Percentiles rank a stretch among this genome's conserved stretches.
These are phyloP conservation scores for Gossypium gossypioides DNA, from an alignment of 441 rosid genomes.

Conservation along the genomic window DNA sequence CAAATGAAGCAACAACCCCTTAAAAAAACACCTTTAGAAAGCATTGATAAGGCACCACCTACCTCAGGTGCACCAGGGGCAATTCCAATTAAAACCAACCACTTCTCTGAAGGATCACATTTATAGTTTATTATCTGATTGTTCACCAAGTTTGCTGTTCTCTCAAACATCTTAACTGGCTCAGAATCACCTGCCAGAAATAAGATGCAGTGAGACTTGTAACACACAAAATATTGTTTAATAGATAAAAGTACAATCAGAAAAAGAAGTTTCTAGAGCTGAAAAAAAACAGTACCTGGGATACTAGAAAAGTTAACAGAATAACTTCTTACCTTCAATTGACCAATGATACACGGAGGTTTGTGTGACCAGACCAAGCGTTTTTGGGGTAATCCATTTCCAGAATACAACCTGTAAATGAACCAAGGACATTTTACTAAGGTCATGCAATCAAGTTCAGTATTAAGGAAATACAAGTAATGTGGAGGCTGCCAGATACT, in stretches of 20 bases:
- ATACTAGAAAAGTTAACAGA: neutral
- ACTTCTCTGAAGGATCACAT: slow-evolving; percentile 91
- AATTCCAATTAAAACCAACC: slow-evolving; percentile 96
- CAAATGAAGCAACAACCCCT: neutral
- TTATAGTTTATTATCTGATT: slow-evolving; percentile 94
- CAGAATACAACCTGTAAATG: slow-evolving; percentile 74
- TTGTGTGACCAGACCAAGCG: slow-evolving; percentile 93
- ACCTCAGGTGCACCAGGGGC: slow-evolving; percentile 99
- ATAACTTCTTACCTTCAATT: slow-evolving; percentile 59
- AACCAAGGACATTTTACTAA: slow-evolving; percentile 1
- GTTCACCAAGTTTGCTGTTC: slow-evolving; percentile 86
- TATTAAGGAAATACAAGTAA: neutral
- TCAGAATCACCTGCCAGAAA: slow-evolving; percentile 72
- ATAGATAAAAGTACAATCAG: neutral
- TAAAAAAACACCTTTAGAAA: neutral
- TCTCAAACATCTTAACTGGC: slow-evolving; percentile 93
- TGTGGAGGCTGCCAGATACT: neutral
- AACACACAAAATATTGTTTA: neutral
- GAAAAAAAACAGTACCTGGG: neutral
- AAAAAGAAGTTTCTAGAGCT: neutral
- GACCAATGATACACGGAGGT: slow-evolving; percentile 91
- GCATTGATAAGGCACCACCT: slow-evolving; percentile 4
- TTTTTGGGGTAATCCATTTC: slow-evolving; percentile 90
- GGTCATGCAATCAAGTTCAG: neutral
- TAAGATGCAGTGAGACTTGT: neutral